Percentiles rank a stretch among this genome's conserved stretches.
Conservation (phyloP, 805 yeast species). For the Sugiyamaella qingdaonensis region DNA sequence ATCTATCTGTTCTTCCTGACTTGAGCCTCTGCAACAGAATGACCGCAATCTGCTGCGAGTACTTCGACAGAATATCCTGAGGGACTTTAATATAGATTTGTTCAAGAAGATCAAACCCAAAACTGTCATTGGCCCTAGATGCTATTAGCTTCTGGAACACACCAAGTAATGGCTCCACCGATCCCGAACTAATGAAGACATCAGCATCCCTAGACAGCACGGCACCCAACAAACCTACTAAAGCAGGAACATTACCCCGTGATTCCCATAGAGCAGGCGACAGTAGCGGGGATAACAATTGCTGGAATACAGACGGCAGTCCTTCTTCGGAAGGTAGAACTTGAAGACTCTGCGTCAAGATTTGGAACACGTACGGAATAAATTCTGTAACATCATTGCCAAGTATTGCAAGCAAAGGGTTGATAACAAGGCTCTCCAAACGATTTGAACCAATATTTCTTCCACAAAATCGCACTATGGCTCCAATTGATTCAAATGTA, state of each 20-base stretch:
- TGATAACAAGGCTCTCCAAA: slow-evolving; percentile 55
- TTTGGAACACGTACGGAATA: slow-evolving; percentile 86
- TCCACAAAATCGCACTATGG: slow-evolving; percentile 53
- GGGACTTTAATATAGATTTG: slow-evolving; percentile 59
- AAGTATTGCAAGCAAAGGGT: slow-evolving; percentile 61
- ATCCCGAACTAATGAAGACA: slow-evolving; percentile 39
- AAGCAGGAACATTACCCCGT: slow-evolving; percentile 89
- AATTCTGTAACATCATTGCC: slow-evolving; percentile 90
- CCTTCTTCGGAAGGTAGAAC: slow-evolving; percentile 41
- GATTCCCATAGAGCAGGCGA: slow-evolving; percentile 94
- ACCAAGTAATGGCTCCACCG: slow-evolving; percentile 77
- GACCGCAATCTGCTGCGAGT: slow-evolving; percentile 66
- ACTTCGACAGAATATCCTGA: slow-evolving; percentile 45
- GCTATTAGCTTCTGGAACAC: slow-evolving; percentile 93
- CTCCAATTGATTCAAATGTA: slow-evolving; percentile 82
- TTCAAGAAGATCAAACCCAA: slow-evolving; percentile 83
- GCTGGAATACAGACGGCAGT: slow-evolving; percentile 62
- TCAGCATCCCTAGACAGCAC: slow-evolving; percentile 46
- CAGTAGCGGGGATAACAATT: slow-evolving; percentile 72
- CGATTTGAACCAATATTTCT: slow-evolving; percentile 33
- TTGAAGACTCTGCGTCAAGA: slow-evolving; percentile 76
- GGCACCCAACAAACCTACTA: slow-evolving; percentile 71
- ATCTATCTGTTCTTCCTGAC: slow-evolving; percentile 76
- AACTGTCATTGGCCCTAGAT: slow-evolving; percentile 71
- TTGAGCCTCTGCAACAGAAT: slow-evolving; percentile 78